Evolutionary conservation across 78 protist genomes (phyloP).

Genomic region (Polysphondylium violaceum): DNA sequence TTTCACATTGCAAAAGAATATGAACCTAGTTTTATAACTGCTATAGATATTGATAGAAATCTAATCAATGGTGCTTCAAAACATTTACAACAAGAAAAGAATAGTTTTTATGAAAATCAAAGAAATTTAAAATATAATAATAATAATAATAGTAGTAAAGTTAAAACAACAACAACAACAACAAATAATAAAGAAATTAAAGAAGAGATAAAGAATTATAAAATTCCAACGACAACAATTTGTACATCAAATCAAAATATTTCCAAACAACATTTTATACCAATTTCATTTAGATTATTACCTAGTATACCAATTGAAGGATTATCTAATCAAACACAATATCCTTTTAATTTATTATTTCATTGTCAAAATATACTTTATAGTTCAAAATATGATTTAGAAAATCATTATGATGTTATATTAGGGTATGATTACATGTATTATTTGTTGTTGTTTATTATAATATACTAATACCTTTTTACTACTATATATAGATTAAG

Average conservation of each 20-base stretch:
- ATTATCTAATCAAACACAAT: neutral
- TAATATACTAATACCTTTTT: too few species aligned
- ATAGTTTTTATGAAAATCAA: neutral
- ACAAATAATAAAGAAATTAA: neutral
- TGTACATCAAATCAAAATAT: neutral
- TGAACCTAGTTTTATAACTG: slow-evolving; percentile 19
- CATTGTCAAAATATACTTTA: slow-evolving; percentile 48
- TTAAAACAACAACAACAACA: slow-evolving; percentile 4
- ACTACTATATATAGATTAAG: slow-evolving; percentile 57
- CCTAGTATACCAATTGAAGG: neutral
- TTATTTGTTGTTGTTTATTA: neutral
- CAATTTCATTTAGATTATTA: slow-evolving; percentile 25
- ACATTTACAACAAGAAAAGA: neutral
- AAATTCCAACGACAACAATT: slow-evolving; percentile 5
- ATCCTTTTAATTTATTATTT: slow-evolving; percentile 48
- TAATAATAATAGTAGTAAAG: neutral
- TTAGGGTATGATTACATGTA: slow-evolving; percentile 11
- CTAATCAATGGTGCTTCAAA: slow-evolving; percentile 26
- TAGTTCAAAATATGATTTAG: neutral
- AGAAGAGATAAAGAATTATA: neutral
- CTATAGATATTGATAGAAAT: slow-evolving; percentile 59
- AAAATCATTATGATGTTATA: slow-evolving; percentile 30
- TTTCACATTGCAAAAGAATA: slow-evolving; percentile 46
- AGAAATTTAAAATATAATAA: neutral
- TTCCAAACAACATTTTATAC: slow-evolving; percentile 16